phyloP scores from a whole-genome alignment of 768 basidiomycete genomes.

The Pleurotus giganteus region DNA sequence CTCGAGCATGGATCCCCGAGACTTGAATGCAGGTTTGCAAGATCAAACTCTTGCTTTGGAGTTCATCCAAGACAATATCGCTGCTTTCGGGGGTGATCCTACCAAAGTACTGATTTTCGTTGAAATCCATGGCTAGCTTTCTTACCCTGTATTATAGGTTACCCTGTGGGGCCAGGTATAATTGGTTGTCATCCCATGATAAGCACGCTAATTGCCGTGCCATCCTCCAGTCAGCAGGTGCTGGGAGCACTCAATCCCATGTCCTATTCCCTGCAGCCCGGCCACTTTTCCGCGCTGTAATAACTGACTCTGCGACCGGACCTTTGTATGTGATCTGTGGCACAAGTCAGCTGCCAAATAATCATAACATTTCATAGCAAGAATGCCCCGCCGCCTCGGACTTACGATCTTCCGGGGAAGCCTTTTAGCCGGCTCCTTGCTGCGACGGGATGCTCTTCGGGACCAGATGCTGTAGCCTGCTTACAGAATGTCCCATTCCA shows the following conservation, averaged over 20 bases:
- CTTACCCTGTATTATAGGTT: constrained; percentile 24
- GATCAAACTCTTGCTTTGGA: constrained; percentile 59
- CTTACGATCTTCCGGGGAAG: constrained; percentile 50
- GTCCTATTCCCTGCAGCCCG: constrained; percentile 38
- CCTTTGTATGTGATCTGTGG: constrained; percentile 42
- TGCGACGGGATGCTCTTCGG: constrained; percentile 44
- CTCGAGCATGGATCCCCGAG: constrained; percentile 37
- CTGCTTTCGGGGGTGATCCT: constrained; percentile 63
- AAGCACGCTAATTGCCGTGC: no score
- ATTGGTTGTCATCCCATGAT: no score
- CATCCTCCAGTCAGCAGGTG: constrained; percentile 44
- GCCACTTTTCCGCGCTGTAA: constrained; percentile 48
- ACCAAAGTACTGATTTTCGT: constrained; percentile 33
- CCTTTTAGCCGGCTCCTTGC: constrained; percentile 46
- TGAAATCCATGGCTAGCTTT: background rate
- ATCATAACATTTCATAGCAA: constrained; percentile 34
- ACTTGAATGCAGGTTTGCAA: constrained; percentile 56
- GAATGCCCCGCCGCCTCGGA: constrained; percentile 40
- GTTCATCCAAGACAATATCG: constrained; percentile 67
- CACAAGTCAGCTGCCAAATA: background rate
- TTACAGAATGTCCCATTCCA: constrained; percentile 44
- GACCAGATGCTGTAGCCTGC: constrained; percentile 37
- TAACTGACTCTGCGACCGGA: constrained; percentile 50
- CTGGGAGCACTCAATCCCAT: constrained; percentile 47
- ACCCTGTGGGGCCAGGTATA: constrained; percentile 56